A percentile compares a stretch with the other conserved stretches of the same genome.
Evolutionary conservation across 179 eudicot genomes (phyloP).

Genomic region (Spinacia oleracea): DNA sequence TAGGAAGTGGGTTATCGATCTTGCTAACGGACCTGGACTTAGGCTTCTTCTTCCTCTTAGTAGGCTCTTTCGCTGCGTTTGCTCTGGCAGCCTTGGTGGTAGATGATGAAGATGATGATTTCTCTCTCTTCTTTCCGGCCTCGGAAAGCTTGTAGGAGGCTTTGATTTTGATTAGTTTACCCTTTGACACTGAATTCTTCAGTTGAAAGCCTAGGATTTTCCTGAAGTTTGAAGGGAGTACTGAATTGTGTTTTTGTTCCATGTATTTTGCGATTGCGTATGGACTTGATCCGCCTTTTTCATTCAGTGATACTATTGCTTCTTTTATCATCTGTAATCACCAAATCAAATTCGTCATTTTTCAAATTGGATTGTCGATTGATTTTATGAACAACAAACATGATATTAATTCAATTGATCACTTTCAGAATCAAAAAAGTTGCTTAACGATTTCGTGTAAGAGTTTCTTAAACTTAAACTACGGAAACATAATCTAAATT

Average conservation of each 20-base stretch:
- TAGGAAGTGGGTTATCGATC: slow-evolving; percentile 26
- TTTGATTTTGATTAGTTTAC: slow-evolving; percentile 69
- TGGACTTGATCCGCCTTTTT: slow-evolving; percentile 74
- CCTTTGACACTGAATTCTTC: slow-evolving; percentile 60
- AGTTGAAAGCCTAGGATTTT: slow-evolving; percentile 64
- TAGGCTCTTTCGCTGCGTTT: slow-evolving; percentile 41
- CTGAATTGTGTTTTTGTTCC: slow-evolving; percentile 67
- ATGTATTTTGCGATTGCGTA: slow-evolving; percentile 78
- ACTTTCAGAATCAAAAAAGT: neutral
- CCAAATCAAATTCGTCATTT: no score
- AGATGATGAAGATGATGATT: neutral
- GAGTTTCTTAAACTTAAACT: no score
- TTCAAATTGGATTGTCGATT: no score
- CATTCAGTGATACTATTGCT: slow-evolving; percentile 58
- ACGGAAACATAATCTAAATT: no score
- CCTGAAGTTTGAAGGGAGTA: slow-evolving; percentile 63
- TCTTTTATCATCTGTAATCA: slow-evolving; percentile 89
- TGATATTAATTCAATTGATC: no score
- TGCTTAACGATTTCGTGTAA: no score
- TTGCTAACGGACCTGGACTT: slow-evolving; percentile 36
- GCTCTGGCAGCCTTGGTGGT: slow-evolving; percentile 33
- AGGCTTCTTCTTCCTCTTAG: slow-evolving; percentile 25
- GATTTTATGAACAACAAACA: no score
- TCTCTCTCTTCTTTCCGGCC: slow-evolving; percentile 36
- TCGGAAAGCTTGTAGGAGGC: slow-evolving; percentile 77